Base-by-base conservation (phyloP, 768 basidiomycete species). In the Suillus sp. region DNA sequence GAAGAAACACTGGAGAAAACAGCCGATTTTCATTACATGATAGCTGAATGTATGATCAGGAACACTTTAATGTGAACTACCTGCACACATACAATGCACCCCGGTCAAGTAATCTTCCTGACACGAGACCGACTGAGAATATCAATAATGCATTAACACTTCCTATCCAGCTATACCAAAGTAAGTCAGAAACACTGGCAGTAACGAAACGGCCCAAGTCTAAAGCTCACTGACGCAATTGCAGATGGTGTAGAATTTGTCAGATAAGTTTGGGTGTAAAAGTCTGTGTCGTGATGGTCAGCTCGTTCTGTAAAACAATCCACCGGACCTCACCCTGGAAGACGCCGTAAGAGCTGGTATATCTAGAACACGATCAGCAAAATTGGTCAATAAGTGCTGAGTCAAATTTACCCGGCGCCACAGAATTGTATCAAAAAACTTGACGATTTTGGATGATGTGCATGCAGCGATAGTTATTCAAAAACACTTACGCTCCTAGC, bases 51-150 rank as follows among this genome's bases (percentile, higher is more conserved):
- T 42, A 4, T 25, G 60, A 20, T 27, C 22, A 59, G 25, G 20
- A 18, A 22, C 5, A 2, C 22, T 5, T 37, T 25, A 48, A 35
- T 20, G 50, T 22, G 16, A 45, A 32, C 2, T 8, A 7, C 43
- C 42, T 7, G 16, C 20, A 37, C 18, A 61, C 79, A 27, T 65
- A 81, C 81, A 84, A 84, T 70, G 83, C 81, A 40, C 85, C 86
- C 13, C 70, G 75, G 60, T 86, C 86, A 65, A 82, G 81, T 5
- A 80, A 75, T n/a, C 78, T 77, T 4, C 85, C 85, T 20, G 80
- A 76, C 50, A 84, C 67, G 34, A 84, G 70, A 1, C 84, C 83
- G 40, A 76, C 74, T 0, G 79, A 77, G 22, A 84, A 66, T 6
- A 79, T 68, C 18, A 85, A 67, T 54, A 82, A 78, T 2, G 83